A percentile compares a stretch with the other conserved stretches of the same genome.
Conservation (phyloP, 805 yeast species). For the Suhomyces prunicola region DNA sequence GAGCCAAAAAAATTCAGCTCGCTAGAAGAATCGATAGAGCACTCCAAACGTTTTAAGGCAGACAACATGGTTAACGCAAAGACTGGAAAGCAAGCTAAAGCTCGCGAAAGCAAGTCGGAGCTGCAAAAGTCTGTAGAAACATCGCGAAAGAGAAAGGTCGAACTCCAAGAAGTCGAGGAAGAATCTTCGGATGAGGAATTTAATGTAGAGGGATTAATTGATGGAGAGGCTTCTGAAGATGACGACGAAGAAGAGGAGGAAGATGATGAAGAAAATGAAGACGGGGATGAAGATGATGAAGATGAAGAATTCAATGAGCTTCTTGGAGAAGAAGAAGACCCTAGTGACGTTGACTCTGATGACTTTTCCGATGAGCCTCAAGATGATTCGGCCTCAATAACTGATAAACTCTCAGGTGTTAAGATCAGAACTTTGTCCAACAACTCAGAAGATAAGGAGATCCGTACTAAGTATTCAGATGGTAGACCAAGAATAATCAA, state of each 20-base stretch:
- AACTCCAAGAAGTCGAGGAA: conserved; percentile 16
- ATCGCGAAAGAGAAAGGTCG: conserved; percentile 12
- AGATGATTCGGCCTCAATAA: conserved; percentile 47
- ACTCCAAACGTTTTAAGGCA: background rate
- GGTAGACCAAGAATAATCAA: conserved; percentile 74
- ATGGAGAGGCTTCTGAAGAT: conserved; percentile 39
- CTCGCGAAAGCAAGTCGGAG: background rate
- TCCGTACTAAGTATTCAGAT: conserved; percentile 59
- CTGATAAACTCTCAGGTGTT: conserved; percentile 54
- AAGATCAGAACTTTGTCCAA: conserved; percentile 50
- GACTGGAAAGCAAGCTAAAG: background rate
- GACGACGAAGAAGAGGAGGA: conserved; percentile 15
- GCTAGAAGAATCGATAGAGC: background rate
- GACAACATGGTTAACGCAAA: conserved; percentile 1
- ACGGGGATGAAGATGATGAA: conserved; percentile 35
- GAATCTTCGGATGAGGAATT: conserved; percentile 31
- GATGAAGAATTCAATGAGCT: conserved; percentile 64
- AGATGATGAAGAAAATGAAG: conserved; percentile 17
- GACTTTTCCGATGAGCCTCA: conserved; percentile 54
- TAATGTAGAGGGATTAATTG: conserved; percentile 38
- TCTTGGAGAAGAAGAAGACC: conserved; percentile 53
- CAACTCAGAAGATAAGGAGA: conserved; percentile 20
- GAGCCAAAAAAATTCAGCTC: conserved; percentile 4
- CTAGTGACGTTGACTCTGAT: conserved; percentile 39
- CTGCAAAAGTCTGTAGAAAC: background rate